These are phyloP conservation scores for Gossypium sturtianum DNA, from an alignment of 345 rosid species.

Conservation along the genomic window DNA sequence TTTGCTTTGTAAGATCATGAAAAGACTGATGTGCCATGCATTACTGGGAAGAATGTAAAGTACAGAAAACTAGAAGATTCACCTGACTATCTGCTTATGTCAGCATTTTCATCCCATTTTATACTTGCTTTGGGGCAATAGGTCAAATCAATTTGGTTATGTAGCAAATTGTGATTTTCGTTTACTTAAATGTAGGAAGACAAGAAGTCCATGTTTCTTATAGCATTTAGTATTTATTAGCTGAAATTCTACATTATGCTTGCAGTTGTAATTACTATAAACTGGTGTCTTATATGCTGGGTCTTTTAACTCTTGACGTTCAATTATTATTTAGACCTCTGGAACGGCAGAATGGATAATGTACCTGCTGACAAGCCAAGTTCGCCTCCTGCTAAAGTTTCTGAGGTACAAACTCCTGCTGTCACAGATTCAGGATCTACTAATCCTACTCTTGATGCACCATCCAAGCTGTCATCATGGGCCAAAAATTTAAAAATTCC, in stretches of 20 bases:
- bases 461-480: constrained; percentile 63
- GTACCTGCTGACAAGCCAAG: constrained; percentile 41
- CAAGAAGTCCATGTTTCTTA: background rate
- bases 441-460: constrained; percentile 41
- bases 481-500: constrained; percentile 73
- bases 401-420: constrained; percentile 35
- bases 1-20: background rate
- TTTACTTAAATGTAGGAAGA: background rate
- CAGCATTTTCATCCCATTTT: background rate
- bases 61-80: background rate
- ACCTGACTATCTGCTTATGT: background rate
- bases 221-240: background rate
- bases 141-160: background rate
- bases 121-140: background rate
- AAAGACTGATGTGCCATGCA: background rate
- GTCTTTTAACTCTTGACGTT: constrained; percentile 11
- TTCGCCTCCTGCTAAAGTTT: constrained; percentile 32
- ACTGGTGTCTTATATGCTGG: constrained; percentile 12
- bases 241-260: constrained; percentile 2
- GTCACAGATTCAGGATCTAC: constrained; percentile 30
- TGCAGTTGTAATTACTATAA: constrained; percentile 8
- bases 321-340: constrained; percentile 11
- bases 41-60: background rate
- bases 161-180: background rate
- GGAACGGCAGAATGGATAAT: constrained; percentile 33